Evolutionary conservation across 139 green algal genomes (phyloP), one percentile per base, ranked within the genome.

Genomic region (Chlamydomonas eustigma): DNA sequence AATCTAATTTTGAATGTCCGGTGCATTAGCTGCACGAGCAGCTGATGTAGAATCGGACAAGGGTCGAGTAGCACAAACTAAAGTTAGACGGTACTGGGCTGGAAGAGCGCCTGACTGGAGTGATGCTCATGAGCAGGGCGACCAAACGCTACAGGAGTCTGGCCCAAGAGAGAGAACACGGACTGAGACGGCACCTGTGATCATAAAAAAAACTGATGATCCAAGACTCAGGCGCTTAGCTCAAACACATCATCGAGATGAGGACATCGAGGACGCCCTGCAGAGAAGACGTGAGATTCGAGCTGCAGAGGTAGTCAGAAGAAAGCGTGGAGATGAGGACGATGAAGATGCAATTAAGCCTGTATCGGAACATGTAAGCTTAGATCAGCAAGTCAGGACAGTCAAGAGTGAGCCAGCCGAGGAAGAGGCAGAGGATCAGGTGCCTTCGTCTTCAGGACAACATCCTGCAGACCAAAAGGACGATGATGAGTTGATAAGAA

Each of bases 51-150:
- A 74, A 22, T 37, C n/a, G 18, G 51, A 76, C 5, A 81, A 92
- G 72, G 92, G 92, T 0, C 84, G 88, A 2, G 91, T 96, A 0
- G 85, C 85, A 30, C 74, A 80, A 6, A 92, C 88, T 1, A 90
- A 88, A 6, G 93, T 96, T 2, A 86, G 85, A 69, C 83, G 93
- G 1, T 98, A 98, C 80, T 94, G 93, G 88, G 83, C 93, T 0
- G 93, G 93, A 39, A 86, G 87, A 39, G 91, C 88, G 2, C 93
- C 93, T 5, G 90, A 93, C 58, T 97, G 93, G 93, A 74, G 80
- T 32, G 72, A 87, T 35, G 73, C 81, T 68, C 38, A 78, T 65
- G 63, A 84, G n/a, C 39, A 74, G 25, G 64, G 50, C 34, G 75
- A 75, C 73, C 50, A 58, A 70, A 6, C 30, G 64, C 24, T 44